Conservation (phyloP, 805 yeast species). For the Suhomyces tanzawaensis region DNA sequence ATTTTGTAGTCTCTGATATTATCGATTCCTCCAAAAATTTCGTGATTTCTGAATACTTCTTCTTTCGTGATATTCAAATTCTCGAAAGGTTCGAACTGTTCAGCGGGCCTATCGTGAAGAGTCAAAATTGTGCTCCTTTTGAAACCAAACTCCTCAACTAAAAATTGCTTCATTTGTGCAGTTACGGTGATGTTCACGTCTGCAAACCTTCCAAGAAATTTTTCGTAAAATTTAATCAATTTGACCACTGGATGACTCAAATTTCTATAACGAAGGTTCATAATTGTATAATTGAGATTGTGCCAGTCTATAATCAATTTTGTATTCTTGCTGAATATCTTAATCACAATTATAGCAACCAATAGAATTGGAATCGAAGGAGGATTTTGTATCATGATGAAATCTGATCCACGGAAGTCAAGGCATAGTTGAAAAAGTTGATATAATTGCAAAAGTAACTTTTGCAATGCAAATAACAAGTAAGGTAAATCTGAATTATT, state of each 20-base stretch:
- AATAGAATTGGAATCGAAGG: slow-evolving; percentile 85
- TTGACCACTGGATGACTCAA: slow-evolving; percentile 60
- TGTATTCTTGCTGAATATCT: slow-evolving; percentile 49
- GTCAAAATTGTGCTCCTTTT: slow-evolving; percentile 48
- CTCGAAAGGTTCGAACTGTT: slow-evolving; percentile 55
- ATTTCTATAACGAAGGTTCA: slow-evolving; percentile 60
- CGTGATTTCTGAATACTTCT: slow-evolving; percentile 24
- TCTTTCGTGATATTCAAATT: slow-evolving; percentile 30
- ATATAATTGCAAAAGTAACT: slow-evolving; percentile 57
- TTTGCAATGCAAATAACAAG: slow-evolving; percentile 52
- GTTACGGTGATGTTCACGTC: slow-evolving; percentile 81
- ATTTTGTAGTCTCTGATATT: slow-evolving; percentile 48
- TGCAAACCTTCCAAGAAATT: slow-evolving; percentile 58
- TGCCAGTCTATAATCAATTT: slow-evolving; percentile 92
- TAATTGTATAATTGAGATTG: slow-evolving; percentile 81
- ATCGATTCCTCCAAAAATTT: slow-evolving; percentile 25
- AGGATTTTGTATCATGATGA: slow-evolving; percentile 82
- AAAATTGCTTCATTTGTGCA: slow-evolving; percentile 60
- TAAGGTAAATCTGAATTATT: slow-evolving; percentile 49
- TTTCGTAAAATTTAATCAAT: slow-evolving; percentile 62
- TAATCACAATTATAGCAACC: slow-evolving; percentile 54
- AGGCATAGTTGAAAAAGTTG: slow-evolving; percentile 49
- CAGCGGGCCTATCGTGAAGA: slow-evolving; percentile 83
- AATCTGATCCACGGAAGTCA: slow-evolving; percentile 59
- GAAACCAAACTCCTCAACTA: slow-evolving; percentile 56